These are phyloP conservation scores for Senna siamea DNA, from an alignment of 306 rosid species.

Conservation along the genomic window DNA sequence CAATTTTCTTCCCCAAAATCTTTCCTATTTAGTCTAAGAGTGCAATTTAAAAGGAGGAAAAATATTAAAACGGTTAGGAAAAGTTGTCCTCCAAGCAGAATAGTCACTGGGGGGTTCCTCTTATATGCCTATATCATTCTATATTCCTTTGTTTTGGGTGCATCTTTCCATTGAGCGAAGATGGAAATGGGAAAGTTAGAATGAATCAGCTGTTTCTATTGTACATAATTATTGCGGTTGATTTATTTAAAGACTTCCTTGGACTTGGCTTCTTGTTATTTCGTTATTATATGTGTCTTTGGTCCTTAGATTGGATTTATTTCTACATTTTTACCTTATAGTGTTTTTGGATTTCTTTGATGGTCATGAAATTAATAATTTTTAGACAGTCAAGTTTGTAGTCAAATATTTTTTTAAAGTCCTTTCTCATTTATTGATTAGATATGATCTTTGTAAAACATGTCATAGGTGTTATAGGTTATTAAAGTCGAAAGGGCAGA, in stretches of 20 bases:
- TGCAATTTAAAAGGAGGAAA: background rate
- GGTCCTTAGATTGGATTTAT: background rate
- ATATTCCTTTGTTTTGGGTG: conserved; percentile 15
- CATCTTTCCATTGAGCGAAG: background rate
- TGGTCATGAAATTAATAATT: too few relatives aligned
- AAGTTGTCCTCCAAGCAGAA: background rate
- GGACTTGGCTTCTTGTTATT: background rate
- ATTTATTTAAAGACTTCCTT: background rate
- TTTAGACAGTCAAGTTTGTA: too few relatives aligned
- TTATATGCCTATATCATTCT: background rate
- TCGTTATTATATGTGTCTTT: background rate
- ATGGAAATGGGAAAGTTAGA: conserved; percentile 10
- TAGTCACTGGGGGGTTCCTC: background rate
- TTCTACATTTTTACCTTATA: background rate
- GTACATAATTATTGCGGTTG: background rate
- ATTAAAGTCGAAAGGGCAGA: background rate
- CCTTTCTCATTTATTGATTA: background rate
- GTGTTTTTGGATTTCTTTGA: too few relatives aligned
- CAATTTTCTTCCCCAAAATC: background rate
- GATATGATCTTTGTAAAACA: background rate
- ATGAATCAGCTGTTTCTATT: conserved; percentile 1
- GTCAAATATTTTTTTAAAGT: too few relatives aligned
- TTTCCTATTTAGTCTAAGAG: background rate
- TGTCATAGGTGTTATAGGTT: background rate
- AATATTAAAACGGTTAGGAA: background rate